These are phyloP conservation scores for Allium fistulosum DNA, from an alignment of 106 monocot species.

Conservation along the genomic window DNA sequence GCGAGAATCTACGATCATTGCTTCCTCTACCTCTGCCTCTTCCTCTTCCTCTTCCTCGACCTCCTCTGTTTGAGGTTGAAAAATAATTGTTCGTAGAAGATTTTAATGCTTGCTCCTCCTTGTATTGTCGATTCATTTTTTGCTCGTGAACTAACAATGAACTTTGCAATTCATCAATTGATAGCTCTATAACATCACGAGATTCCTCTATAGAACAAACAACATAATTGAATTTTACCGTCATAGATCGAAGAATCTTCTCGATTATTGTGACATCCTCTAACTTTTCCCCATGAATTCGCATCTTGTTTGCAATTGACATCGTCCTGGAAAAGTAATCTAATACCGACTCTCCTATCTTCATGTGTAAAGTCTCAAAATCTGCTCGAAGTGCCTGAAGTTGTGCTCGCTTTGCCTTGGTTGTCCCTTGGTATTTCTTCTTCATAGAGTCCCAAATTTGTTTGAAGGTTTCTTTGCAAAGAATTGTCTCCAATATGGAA, in stretches of 20 bases:
- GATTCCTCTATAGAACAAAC: not conserved
- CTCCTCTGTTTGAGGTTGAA: not conserved
- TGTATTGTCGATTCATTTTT: not conserved
- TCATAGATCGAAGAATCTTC: slow-evolving; percentile 3
- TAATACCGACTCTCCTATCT: no score
- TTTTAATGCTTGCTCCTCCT: not conserved
- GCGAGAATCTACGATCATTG: not conserved
- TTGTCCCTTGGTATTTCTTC: no score
- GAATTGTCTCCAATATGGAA: no score
- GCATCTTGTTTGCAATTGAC: no score
- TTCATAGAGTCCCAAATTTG: no score
- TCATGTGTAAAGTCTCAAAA: no score
- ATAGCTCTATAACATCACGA: not conserved
- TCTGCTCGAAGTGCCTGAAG: no score
- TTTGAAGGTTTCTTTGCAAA: no score
- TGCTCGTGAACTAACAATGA: not conserved
- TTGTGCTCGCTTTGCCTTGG: no score
- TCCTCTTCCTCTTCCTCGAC: no score
- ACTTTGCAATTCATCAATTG: not conserved
- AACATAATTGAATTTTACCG: not conserved
- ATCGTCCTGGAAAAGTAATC: no score
- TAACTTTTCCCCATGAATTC: not conserved
- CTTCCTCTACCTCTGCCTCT: not conserved
- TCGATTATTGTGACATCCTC: not conserved
- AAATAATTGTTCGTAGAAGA: not conserved